Conservation (phyloP, 352 stramenopile genomes). For the Blastocystis sp. region DNA sequence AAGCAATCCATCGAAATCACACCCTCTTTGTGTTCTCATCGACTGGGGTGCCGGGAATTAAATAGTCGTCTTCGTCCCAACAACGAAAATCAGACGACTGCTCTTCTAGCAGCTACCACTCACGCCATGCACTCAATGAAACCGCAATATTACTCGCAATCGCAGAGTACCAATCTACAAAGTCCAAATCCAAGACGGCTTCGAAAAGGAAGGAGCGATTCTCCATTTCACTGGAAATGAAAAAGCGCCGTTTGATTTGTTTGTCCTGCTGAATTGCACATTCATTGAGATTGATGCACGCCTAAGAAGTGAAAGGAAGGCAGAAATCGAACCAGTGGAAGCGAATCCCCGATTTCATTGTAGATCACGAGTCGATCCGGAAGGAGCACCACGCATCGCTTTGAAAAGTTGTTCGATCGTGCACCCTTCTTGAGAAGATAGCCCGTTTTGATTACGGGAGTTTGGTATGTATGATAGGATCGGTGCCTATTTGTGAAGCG, state of each 20-base stretch:
- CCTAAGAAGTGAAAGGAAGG: neutral
- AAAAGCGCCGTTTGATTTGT: constrained; percentile 50
- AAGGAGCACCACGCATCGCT: constrained; percentile 60
- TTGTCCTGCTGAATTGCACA: constrained; percentile 52
- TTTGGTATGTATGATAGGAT: neutral
- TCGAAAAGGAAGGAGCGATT: constrained; percentile 58
- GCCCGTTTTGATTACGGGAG: constrained; percentile 36
- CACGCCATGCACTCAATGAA: neutral
- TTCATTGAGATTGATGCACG: constrained; percentile 20
- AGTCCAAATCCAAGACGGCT: constrained; percentile 39
- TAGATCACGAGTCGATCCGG: constrained; percentile 61
- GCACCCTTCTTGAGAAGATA: constrained; percentile 54
- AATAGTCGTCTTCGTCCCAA: constrained; percentile 65
- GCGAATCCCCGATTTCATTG: constrained; percentile 10
- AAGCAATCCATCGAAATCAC: neutral
- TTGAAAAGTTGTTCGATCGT: constrained; percentile 21
- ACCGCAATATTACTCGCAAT: constrained; percentile 53
- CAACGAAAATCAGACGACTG: constrained; percentile 7
- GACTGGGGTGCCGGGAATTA: constrained; percentile 25
- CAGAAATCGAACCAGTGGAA: constrained; percentile 7
- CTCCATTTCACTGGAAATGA: constrained; percentile 3
- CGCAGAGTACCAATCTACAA: constrained; percentile 46
- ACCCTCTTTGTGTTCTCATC: constrained; percentile 8
- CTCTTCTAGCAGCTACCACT: constrained; percentile 35
- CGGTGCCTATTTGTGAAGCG: constrained; percentile 4